Base-by-base conservation (phyloP, 371 early-diverging fungal species). In the Mucor circinelloides region DNA sequence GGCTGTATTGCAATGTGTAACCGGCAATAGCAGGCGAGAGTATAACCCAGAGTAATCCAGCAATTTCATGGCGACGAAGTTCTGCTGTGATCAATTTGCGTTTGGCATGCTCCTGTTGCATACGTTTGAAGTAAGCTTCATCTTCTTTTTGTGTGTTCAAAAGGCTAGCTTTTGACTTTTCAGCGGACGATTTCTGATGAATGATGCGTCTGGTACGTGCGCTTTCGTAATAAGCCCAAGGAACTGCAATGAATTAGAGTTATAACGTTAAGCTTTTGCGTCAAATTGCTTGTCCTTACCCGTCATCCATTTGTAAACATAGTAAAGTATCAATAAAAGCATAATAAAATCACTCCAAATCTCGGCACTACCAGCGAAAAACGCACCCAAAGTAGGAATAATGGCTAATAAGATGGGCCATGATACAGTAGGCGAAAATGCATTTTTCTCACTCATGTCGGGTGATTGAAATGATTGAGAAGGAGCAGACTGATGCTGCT, bases 211-310 rank as follows among this genome's bases (percentile, higher is more conserved):
- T 69, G 10, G 79, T 78, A 38, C 85, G 75, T 27, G 89, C 87
- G 56, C 88, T 85, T 71, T 88, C 85, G 67, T 90, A 90, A 54
- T 89, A 80, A 52, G 85, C 80, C 90, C 90, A 90, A 12, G 90
- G 90, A 5, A 88, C 89, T 44, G 38, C 36, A 13, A 52, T 13
- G n/a, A 30, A 58, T 38, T 38, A 40, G 9, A 48, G 5, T 23
- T 48, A 23, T 21, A 48, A 23, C 8, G 5, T 21, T 2, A 3
- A 19, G 6, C 6, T 7, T 25, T 50, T 50, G n/a, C 12, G 5
- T 50, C 8, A 3, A 7, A 25, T 50, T 6, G n/a, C 6, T 7
- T 15, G 60, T 68, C 15, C 19, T 46, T 86, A 87, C 90, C 90
- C 81, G 88, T 89, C 67, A 90, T 84, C 77, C 89, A 85, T 73